Conservation (phyloP, 305 asterid genomes). For the Rubia balearica region DNA sequence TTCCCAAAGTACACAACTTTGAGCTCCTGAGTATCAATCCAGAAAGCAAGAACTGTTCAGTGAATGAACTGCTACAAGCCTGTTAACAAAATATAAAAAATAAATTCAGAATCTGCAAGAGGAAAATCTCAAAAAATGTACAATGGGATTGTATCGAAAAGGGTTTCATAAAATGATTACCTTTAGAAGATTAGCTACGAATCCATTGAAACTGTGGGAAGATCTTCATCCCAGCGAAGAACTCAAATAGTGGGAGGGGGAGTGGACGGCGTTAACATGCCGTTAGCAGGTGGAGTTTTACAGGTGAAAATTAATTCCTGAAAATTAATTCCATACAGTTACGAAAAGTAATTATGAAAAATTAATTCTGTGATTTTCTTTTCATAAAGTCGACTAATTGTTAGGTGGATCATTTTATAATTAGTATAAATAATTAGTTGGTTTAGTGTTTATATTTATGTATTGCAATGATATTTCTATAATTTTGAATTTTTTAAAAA, state of each 20-base stretch:
- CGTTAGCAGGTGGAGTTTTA: slow-evolving; percentile 3
- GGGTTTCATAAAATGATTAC: slow-evolving; percentile 22
- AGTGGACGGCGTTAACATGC: not conserved
- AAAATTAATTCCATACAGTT: not conserved
- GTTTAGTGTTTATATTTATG: too few relatives aligned
- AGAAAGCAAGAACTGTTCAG: not conserved
- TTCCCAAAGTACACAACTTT: not conserved
- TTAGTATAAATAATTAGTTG: too few relatives aligned
- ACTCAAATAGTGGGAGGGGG: slow-evolving; percentile 2
- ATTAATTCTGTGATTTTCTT: not conserved
- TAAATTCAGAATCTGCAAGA: not conserved
- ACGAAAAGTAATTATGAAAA: not conserved
- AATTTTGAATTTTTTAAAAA: too few relatives aligned
- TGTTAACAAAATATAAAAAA: not conserved
- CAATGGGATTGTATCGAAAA: not conserved
- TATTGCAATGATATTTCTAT: too few relatives aligned
- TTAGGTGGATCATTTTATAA: too few relatives aligned
- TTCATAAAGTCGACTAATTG: too few relatives aligned
- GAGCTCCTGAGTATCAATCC: not conserved
- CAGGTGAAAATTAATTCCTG: not conserved
- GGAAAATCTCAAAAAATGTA: not conserved
- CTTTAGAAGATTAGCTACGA: slow-evolving; percentile 17
- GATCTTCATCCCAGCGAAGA: slow-evolving; percentile 22
- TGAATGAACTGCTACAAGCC: not conserved
- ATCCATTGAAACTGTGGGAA: slow-evolving; percentile 18